Conservation (phyloP, 805 yeast species). For the Kuraishia ogatae region DNA sequence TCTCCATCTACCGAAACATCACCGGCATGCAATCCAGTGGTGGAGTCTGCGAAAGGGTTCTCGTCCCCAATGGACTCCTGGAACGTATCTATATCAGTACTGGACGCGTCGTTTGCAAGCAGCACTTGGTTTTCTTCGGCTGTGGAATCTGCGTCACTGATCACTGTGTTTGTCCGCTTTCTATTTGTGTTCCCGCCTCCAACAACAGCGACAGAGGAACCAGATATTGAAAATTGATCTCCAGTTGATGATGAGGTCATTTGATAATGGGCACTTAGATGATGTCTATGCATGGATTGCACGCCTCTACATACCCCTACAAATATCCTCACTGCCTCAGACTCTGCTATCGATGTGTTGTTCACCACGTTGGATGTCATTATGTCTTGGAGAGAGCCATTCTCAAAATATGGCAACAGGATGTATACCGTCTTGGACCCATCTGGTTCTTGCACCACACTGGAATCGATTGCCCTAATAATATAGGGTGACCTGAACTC, state of each 20-base stretch:
- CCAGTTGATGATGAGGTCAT: slow-evolving; percentile 5
- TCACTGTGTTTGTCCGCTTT: slow-evolving; percentile 5
- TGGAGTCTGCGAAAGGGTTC: slow-evolving; percentile 13
- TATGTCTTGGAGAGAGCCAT: slow-evolving; percentile 75
- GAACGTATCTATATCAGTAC: not conserved
- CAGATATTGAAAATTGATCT: not conserved
- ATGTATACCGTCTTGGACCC: slow-evolving; percentile 77
- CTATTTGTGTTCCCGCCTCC: not conserved
- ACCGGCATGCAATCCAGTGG: not conserved
- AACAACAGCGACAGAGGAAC: not conserved
- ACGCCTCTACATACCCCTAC: slow-evolving; percentile 70
- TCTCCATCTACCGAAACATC: slow-evolving; percentile 15
- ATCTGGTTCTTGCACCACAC: slow-evolving; percentile 62
- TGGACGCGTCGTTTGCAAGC: slow-evolving; percentile 1
- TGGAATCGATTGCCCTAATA: slow-evolving; percentile 61
- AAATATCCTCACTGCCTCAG: slow-evolving; percentile 52
- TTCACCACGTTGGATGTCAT: slow-evolving; percentile 57
- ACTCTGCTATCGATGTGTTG: slow-evolving; percentile 45
- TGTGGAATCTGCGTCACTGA: slow-evolving; percentile 1
- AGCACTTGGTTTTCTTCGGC: slow-evolving; percentile 6
- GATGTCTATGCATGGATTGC: slow-evolving; percentile 64
- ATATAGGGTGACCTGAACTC: slow-evolving; percentile 63
- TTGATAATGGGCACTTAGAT: slow-evolving; percentile 16
- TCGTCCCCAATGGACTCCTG: not conserved
- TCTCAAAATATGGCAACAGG: slow-evolving; percentile 66